Base-by-base conservation (phyloP, 805 yeast species). In the Wickerhamomyces pijperi region DNA sequence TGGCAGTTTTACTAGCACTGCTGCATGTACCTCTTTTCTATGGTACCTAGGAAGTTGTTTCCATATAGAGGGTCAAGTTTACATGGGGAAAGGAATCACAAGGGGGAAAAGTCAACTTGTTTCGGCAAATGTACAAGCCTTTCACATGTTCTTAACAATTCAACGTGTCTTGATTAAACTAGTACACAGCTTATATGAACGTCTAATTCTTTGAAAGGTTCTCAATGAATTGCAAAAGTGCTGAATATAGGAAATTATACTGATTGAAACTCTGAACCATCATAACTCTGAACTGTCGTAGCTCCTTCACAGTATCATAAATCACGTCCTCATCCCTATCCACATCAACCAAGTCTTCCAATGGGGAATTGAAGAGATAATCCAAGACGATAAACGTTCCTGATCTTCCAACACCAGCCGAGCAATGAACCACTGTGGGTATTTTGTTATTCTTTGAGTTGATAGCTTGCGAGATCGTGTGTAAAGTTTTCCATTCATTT, bases 391-490 rank as follows among this genome's bases (percentile, higher is more conserved):
- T 74, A 49, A 77, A 82, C 0, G 95, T 86, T 1, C 98, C 97
- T 0, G 97, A 84, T 42, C 98, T 67, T 7, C 98, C 98, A 49
- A 94, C 88, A 1, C 98, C 98, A 0, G 98, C 97, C 4, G 96
- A 85, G 53, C 98, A 90, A 57, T 92, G 97, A 11, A 80, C 81
- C 37, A 85, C 55, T 5, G 78, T 61, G 14, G 90, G 87, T 3
- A 23, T 37, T 0, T 32, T 35, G 11, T 42, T 36, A 9, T 58
- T 58, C 19, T 62, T 42, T 1, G 45, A 42, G 32, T 58, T 57
- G 58, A 55, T 16, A 59, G 54, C 4, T 45, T 43, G 28, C 5
- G 59, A 53, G 23, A 65, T 40, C 11, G 51, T 36, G 43, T 60
- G 46, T 2, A 65, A 51, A 0, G 65, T 60, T 1, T 56, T 44